phyloP scores from a whole-genome alignment of 1,284 basidiomycete genomes.

The Peniophora sp. region DNA sequence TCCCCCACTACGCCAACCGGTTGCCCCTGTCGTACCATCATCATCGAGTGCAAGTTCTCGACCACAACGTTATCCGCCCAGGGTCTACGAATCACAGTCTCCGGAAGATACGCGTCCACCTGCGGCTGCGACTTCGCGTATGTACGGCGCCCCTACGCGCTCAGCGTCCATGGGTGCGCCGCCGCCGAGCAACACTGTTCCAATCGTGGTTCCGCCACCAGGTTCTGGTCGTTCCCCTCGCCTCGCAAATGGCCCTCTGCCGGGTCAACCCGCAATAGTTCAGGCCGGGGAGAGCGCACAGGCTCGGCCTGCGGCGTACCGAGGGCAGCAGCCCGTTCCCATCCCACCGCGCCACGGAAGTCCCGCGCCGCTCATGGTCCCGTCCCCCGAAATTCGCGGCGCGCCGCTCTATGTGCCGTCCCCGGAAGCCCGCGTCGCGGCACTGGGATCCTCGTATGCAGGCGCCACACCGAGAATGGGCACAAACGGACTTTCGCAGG shows the following conservation, averaged over 20 bases:
- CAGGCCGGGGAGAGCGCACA: neutral
- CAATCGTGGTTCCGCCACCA: no score
- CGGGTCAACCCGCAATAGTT: neutral
- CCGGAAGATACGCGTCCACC: neutral
- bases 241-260: neutral
- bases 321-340: neutral
- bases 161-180: no score
- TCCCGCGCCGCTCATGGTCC: constrained; percentile 1
- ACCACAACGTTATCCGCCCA: neutral
- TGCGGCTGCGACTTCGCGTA: no score
- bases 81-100: neutral
- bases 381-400: neutral
- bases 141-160: no score
- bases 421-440: no score
- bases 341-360: neutral
- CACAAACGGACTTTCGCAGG: neutral
- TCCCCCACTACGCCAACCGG: no score
- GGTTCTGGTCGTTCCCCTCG: neutral
- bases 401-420: neutral
- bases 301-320: neutral
- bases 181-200: no score
- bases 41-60: no score
- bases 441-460: neutral
- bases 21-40: no score
- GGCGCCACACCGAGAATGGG: neutral